phyloP scores from a whole-genome alignment of 352 stramenopile genomes.

The Phytopythium boreale region DNA sequence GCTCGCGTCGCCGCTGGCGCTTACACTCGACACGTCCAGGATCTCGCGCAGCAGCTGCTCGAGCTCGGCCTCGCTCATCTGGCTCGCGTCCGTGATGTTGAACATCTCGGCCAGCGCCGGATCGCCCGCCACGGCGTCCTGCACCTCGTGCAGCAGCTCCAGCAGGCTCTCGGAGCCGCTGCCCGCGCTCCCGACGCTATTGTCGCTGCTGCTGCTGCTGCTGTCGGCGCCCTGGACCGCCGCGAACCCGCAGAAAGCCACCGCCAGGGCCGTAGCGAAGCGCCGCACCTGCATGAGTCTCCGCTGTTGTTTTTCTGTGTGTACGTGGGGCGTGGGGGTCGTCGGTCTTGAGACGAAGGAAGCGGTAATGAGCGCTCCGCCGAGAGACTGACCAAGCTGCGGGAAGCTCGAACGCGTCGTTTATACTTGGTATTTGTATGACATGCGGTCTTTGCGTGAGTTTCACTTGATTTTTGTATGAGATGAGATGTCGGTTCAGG shows the following conservation, averaged over 20 bases:
- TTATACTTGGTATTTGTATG: background rate
- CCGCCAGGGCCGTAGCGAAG: background rate
- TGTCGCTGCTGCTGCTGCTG: constrained; percentile 12
- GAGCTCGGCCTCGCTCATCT: constrained; percentile 39
- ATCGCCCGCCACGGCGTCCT: constrained; percentile 27
- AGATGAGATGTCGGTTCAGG: background rate
- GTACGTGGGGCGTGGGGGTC: background rate
- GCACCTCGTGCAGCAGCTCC: constrained; percentile 30
- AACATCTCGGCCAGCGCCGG: constrained; percentile 37
- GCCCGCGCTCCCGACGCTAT: constrained; percentile 2
- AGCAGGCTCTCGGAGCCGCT: constrained; percentile 17
- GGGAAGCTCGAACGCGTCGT: background rate
- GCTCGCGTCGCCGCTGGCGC: constrained; percentile 7
- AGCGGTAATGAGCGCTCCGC: background rate
- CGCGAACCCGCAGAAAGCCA: constrained; percentile 1
- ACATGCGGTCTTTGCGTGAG: no score
- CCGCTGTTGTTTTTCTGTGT: background rate
- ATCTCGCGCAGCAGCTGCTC: constrained; percentile 25
- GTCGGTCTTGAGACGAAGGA: background rate
- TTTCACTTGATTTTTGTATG: background rate
- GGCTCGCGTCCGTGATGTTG: constrained; percentile 25
- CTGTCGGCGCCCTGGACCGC: constrained; percentile 14
- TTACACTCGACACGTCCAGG: constrained; percentile 17
- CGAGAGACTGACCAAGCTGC: background rate
- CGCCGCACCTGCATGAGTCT: background rate